Evolutionary conservation across 768 basidiomycete species (phyloP).

Genomic region (Kwoniella mangroviensis): DNA sequence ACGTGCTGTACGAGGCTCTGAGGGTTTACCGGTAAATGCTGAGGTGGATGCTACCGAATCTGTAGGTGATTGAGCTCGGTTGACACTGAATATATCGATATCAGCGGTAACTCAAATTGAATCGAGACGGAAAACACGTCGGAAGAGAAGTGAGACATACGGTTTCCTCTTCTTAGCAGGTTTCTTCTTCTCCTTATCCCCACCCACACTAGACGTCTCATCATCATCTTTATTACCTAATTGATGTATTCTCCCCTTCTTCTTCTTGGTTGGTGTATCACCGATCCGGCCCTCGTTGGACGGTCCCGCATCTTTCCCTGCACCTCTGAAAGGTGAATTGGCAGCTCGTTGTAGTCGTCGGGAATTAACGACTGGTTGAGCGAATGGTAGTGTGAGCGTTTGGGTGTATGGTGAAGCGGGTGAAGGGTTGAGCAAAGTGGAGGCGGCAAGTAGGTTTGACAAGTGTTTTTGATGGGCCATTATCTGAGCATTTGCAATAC

Average conservation of each 20-base stretch:
- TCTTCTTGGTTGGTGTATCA: slow-evolving; percentile 55
- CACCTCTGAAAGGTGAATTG: slow-evolving; percentile 44
- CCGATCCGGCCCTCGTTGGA: slow-evolving; percentile 25
- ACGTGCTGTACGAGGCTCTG: slow-evolving; percentile 47
- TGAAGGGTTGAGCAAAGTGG: slow-evolving; percentile 52
- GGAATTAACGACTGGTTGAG: slow-evolving; percentile 25
- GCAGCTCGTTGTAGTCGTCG: slow-evolving; percentile 42
- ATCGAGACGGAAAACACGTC: too few species aligned
- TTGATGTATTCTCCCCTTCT: slow-evolving; percentile 44
- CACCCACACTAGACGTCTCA: slow-evolving; percentile 40
- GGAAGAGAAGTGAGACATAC: slow-evolving; percentile 31
- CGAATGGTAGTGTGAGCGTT: slow-evolving; percentile 38
- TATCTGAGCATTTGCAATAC: too few species aligned
- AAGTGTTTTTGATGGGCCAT: slow-evolving; percentile 57
- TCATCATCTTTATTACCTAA: slow-evolving; percentile 47
- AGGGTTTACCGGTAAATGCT: slow-evolving; percentile 37
- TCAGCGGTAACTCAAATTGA: too few species aligned
- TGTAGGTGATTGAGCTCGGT: slow-evolving; percentile 47
- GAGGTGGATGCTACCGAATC: slow-evolving; percentile 50
- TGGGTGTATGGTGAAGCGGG: slow-evolving; percentile 49
- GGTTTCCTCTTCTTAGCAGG: slow-evolving; percentile 44
- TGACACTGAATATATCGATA: slow-evolving; percentile 22
- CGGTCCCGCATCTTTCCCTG: slow-evolving; percentile 19
- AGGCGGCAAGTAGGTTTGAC: slow-evolving; percentile 49
- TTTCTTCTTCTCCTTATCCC: slow-evolving; percentile 40